Evolutionary conservation across 129 eudicot genomes (phyloP).

Genomic region (Helianthus annuus): HanXRQr2.0-SUNRISE NC_035440.2:49249883-49250382

Average conservation of each 20-base stretch:
- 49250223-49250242: slow-evolving; percentile 8
- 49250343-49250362: too few relatives aligned
- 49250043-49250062: too few relatives aligned
- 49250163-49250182: neutral
- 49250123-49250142: neutral
- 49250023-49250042: too few relatives aligned
- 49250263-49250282: too few relatives aligned
- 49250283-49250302: too few relatives aligned
- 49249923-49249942: neutral
- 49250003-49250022: too few relatives aligned
- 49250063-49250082: neutral
- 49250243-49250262: neutral
- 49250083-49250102: neutral
- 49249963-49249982: neutral
- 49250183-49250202: neutral
- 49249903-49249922: neutral
- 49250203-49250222: slow-evolving; percentile 1
- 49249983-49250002: neutral
- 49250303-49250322: too few relatives aligned
- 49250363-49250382: too few relatives aligned
- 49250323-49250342: too few relatives aligned
- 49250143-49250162: slow-evolving; percentile 10
- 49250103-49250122: neutral
- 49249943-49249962: neutral
- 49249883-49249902: too few relatives aligned